A percentile compares a stretch with the other conserved stretches of the same genome.
phyloP scores from a whole-genome alignment of 1,139 yeast species.

The Barnettozyma hawaiiensis region DNA sequence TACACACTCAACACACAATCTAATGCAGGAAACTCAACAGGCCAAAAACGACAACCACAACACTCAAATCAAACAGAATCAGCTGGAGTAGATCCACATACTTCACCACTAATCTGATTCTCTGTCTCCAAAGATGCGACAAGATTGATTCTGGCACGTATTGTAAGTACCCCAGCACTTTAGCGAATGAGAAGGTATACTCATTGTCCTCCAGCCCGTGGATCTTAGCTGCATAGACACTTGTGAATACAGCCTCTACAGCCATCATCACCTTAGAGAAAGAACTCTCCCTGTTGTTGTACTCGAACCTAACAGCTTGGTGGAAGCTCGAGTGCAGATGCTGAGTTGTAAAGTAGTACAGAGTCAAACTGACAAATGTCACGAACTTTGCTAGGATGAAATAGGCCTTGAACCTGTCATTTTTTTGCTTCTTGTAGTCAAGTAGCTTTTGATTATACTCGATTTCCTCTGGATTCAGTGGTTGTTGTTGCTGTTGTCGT shows the following conservation, averaged over 20 bases:
- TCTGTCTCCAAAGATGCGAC: slow-evolving; percentile 20
- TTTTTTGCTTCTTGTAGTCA: slow-evolving; percentile 17
- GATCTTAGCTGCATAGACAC: slow-evolving; percentile 29
- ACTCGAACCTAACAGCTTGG: slow-evolving; percentile 13
- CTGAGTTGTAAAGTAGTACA: slow-evolving; percentile 14
- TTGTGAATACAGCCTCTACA: slow-evolving; percentile 31
- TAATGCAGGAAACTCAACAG: slow-evolving; percentile 25
- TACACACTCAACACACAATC: too few species aligned
- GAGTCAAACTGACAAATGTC: slow-evolving; percentile 4
- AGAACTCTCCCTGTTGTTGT: slow-evolving; percentile 17
- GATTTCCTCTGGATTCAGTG: slow-evolving; percentile 9
- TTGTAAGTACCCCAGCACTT: slow-evolving; percentile 19
- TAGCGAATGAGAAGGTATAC: slow-evolving; percentile 23
- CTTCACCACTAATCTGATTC: slow-evolving; percentile 26
- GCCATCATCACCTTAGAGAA: slow-evolving; percentile 34
- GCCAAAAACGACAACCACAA: slow-evolving; percentile 36
- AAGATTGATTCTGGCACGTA: slow-evolving; percentile 26
- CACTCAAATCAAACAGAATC: slow-evolving; percentile 36
- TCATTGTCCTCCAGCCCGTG: slow-evolving; percentile 21
- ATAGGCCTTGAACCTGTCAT: slow-evolving; percentile 20
- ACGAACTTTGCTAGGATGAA: slow-evolving; percentile 23
- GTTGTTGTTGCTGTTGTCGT: background rate
- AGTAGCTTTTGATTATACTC: slow-evolving; percentile 16
- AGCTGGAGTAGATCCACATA: slow-evolving; percentile 37
- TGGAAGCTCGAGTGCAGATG: slow-evolving; percentile 15